Evolutionary conservation across 768 basidiomycete species (phyloP).

Genomic region (Gymnopilus dilepis): DNA sequence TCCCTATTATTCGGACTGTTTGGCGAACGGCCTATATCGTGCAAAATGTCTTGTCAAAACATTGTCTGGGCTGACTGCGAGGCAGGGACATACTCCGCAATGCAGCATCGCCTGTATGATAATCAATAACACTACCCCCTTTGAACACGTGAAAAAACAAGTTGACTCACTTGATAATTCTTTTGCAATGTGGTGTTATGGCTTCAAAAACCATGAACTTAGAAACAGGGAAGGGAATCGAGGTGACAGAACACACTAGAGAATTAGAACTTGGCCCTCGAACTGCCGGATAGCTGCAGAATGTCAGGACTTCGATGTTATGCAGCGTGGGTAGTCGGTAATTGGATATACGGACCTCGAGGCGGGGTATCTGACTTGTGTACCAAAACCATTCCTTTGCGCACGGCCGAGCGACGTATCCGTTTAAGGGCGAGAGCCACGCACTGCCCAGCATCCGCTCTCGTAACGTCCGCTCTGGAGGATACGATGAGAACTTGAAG

Average conservation of each 20-base stretch:
- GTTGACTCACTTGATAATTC: conserved; percentile 81
- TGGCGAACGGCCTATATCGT: conserved; percentile 79
- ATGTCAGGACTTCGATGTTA: conserved; percentile 1
- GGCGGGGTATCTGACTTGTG: conserved; percentile 81
- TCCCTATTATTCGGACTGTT: conserved; percentile 88
- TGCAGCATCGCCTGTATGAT: conserved; percentile 82
- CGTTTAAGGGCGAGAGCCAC: conserved; percentile 94
- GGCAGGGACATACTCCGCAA: conserved; percentile 72
- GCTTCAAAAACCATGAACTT: conserved; percentile 40
- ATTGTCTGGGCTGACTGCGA: not conserved
- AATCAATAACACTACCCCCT: conserved; percentile 5
- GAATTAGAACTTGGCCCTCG: conserved; percentile 90
- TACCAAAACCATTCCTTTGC: conserved; percentile 96
- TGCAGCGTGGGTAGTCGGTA: not conserved
- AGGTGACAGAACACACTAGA: conserved; percentile 68
- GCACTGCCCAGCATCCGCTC: conserved; percentile 94
- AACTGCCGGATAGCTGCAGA: conserved; percentile 76
- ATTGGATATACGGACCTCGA: conserved; percentile 51
- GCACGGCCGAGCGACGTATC: conserved; percentile 75
- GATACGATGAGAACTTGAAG: not conserved
- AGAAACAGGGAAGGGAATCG: not conserved
- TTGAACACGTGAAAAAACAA: not conserved
- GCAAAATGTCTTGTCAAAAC: conserved; percentile 11
- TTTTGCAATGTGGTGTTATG: conserved; percentile 93
- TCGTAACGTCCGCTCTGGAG: conserved; percentile 73